Evolutionary conservation across 2,329 filamentous ascomycete species (phyloP), one percentile per base, ranked within the genome.

Genomic region (Colletotrichum higginsianum): DNA sequence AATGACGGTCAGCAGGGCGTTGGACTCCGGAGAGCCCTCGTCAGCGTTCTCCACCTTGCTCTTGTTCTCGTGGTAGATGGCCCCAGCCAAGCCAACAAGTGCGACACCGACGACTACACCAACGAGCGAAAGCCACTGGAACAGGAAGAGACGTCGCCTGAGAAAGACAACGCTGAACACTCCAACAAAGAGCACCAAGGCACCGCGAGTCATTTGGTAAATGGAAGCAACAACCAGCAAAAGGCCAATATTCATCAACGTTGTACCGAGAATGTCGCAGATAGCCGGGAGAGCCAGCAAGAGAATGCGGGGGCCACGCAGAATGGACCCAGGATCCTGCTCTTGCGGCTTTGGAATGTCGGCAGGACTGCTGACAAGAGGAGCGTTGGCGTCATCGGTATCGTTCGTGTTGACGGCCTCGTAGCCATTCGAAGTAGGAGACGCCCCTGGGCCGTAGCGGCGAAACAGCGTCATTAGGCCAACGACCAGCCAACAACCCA

Each of bases 181-280:
- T 0, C 96, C 96, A 23, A 99, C 96, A 77, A 99, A 99, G 8
- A 99, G 87, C 3, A 99, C 96, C 52, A 99, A 87, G 0, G 96
- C 96, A 11, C 96, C 96, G 71, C 96, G 88, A 1, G 96, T 98
- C 96, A 99, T 99, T 84, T 99, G 96, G 83, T 98, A 99, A 78
- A 99, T 98, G 72, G 94, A 97, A 1, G 96, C 94, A 15, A 94
- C 96, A 30, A 98, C 95, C 80, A 98, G 95, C 60, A 98, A 87
- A 75, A 99, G 87, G 4, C 96, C 96, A 5, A 94, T 93, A 79
- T 99, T 99, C 95, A 99, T 98, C 66, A 98, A 88, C 4, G 96
- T 99, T 5, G 96, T 99, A 58, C 94, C 96, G 30, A 93, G 91
- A 75, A 98, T 98, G 80, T 99, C 96, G 83, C 95, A 98, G 79